Base-by-base conservation (phyloP, 2,329 filamentous ascomycete genomes). In the Xylariaceae sp. region DNA sequence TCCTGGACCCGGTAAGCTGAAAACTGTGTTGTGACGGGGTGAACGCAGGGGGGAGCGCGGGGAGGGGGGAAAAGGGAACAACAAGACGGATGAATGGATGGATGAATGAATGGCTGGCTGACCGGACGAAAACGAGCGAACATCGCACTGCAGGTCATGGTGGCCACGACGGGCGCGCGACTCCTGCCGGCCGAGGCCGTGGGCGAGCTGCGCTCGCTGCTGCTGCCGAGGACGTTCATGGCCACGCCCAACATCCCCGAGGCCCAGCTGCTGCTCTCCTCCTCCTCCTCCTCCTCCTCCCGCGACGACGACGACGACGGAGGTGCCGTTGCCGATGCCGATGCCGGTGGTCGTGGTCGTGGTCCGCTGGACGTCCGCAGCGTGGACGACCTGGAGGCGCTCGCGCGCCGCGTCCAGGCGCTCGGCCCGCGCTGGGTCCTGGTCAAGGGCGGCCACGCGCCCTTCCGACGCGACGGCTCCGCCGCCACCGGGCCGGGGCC, bases 101-200 rank as follows among this genome's bases (percentile, higher is more conserved):
- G n/a, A n/a, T n/a, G n/a, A n/a, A n/a, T n/a, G n/a, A n/a, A n/a
- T n/a, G n/a, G n/a, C n/a, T n/a, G n/a, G n/a, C n/a, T n/a, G n/a
- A n/a, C n/a, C n/a, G n/a, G n/a, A n/a, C n/a, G n/a, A n/a, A n/a
- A n/a, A n/a, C n/a, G n/a, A n/a, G n/a, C n/a, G n/a, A n/a, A n/a
- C n/a, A n/a, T n/a, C n/a, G n/a, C n/a, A n/a, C n/a, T 25, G 21
- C 45, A 92, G 86, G 89, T 96, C 37, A 95, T 96, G 88, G 76
- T 95, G 8, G 82, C 85, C 18, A 90, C 85, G 1, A 85, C 78
- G n/a, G 84, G 84, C 16, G 73, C 80, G 7, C 65, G 75, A 41
- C 68, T 92, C 1, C 69, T 90, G 13, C 77, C 80, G 1, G 56
- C 70, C 23, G 64, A 73, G 7, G 82, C 84, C n/a, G 65, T 87